phyloP scores from a whole-genome alignment of 108 stramenopile genomes.

The Cyclotella choctawhatcheeana region DNA sequence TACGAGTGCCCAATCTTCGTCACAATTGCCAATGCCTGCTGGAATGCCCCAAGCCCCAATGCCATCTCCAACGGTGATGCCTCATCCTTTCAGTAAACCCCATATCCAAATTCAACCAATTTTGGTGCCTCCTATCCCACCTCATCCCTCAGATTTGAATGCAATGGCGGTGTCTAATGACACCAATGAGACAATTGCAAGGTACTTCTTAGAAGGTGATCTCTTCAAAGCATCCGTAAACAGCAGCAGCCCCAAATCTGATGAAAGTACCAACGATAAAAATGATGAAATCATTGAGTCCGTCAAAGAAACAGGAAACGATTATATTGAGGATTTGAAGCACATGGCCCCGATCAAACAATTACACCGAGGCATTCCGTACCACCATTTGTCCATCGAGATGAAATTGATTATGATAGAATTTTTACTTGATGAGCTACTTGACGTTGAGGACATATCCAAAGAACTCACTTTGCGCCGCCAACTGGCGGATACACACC shows the following conservation, averaged over 20 bases:
- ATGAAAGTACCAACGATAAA: not conserved
- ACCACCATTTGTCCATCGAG: constrained; percentile 66
- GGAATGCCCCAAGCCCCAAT: too few relatives aligned
- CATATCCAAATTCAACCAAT: not conserved
- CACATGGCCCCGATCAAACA: constrained; percentile 67
- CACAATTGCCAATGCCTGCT: too few relatives aligned
- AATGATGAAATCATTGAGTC: not conserved
- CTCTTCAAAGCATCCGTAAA: constrained; percentile 5
- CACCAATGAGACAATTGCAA: constrained; percentile 19
- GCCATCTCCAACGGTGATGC: too few relatives aligned
- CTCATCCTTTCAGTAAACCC: not conserved
- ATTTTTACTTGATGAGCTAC: constrained; percentile 80
- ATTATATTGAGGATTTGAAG: constrained; percentile 30
- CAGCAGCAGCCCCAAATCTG: too few relatives aligned
- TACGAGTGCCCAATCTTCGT: too few relatives aligned
- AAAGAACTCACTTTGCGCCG: constrained; percentile 62
- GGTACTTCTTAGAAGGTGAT: constrained; percentile 38
- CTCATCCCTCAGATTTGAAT: constrained; percentile 15
- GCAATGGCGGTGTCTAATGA: constrained; percentile 25
- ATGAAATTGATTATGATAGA: constrained; percentile 75
- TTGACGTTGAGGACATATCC: constrained; percentile 60
- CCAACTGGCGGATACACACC: constrained; percentile 7
- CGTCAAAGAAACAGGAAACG: not conserved
- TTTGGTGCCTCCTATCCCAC: constrained; percentile 34
- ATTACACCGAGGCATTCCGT: constrained; percentile 67